phyloP scores from a whole-genome alignment of 2,329 filamentous ascomycete genomes.

The Microsporum audouinii region DNA sequence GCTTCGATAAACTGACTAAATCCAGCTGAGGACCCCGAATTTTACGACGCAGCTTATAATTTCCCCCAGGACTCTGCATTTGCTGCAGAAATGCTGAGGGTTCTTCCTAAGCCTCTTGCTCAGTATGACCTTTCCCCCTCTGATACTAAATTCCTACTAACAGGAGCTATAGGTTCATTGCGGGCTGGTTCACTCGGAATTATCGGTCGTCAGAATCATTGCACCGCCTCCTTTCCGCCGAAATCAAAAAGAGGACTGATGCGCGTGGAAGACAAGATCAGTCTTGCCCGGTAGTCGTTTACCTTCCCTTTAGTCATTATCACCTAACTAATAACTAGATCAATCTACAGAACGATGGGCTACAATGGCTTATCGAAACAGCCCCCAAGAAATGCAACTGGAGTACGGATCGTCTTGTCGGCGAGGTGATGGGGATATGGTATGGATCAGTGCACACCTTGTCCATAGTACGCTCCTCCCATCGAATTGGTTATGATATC shows the following conservation, averaged over 20 bases:
- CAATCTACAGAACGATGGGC: background rate
- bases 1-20: background rate
- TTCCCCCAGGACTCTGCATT: background rate
- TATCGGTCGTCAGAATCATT: background rate
- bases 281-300: background rate
- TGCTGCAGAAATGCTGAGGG: background rate
- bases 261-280: background rate
- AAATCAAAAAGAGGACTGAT: background rate
- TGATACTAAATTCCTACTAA: background rate
- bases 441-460: background rate
- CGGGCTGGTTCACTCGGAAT: background rate
- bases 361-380: background rate
- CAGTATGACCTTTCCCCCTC: background rate
- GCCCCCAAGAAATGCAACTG: background rate
- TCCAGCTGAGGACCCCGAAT: background rate
- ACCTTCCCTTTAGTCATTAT: background rate
- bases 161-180: background rate
- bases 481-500: background rate
- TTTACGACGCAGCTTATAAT: background rate
- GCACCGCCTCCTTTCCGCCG: background rate
- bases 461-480: background rate
- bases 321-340: background rate
- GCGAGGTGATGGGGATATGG: background rate
- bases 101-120: background rate
- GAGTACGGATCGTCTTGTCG: background rate